phyloP scores from a whole-genome alignment of 257 asterid species.

The Thymus quinquecostatus region DNA sequence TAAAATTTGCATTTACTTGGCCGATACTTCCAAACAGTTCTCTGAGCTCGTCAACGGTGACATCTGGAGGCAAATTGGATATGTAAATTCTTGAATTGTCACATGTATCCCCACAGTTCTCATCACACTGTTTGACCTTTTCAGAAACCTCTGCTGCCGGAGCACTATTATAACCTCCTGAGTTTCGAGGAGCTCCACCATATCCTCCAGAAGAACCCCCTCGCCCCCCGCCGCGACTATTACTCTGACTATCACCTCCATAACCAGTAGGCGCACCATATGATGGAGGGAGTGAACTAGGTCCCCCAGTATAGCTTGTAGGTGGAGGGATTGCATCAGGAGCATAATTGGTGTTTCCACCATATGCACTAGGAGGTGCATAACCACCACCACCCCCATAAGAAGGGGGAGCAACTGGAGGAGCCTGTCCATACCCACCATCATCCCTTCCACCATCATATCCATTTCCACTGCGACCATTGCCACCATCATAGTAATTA shows the following conservation, averaged over 20 bases:
- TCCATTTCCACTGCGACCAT: constrained; percentile 61
- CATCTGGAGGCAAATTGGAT: constrained; percentile 97
- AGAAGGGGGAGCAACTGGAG: constrained; percentile 72
- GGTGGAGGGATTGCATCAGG: constrained; percentile 87
- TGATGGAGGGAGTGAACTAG: constrained; percentile 87
- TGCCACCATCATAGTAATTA: constrained; percentile 53
- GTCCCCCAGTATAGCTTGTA: constrained; percentile 85
- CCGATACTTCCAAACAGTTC: constrained; percentile 99
- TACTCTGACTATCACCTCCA: constrained; percentile 58
- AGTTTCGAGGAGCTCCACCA: constrained; percentile 66
- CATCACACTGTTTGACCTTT: constrained; percentile 96
- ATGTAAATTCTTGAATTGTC: constrained; percentile 96
- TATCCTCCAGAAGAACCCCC: constrained; percentile 73
- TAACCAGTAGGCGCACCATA: constrained; percentile 85
- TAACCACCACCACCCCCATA: constrained; percentile 70
- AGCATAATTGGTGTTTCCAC: constrained; percentile 68
- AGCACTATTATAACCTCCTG: constrained; percentile 69
- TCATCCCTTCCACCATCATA: constrained; percentile 65
- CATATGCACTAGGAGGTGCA: constrained; percentile 67
- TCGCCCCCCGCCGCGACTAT: constrained; percentile 74
- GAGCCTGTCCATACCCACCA: constrained; percentile 69
- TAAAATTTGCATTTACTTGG: constrained; percentile 73
- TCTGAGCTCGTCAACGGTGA: constrained; percentile 84
- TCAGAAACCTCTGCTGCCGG: constrained; percentile 65
- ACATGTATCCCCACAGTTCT: constrained; percentile 87